Evolutionary conservation across 192 early-diverging fungal species (phyloP).

Genomic region (Rhizophagus clarus): DNA sequence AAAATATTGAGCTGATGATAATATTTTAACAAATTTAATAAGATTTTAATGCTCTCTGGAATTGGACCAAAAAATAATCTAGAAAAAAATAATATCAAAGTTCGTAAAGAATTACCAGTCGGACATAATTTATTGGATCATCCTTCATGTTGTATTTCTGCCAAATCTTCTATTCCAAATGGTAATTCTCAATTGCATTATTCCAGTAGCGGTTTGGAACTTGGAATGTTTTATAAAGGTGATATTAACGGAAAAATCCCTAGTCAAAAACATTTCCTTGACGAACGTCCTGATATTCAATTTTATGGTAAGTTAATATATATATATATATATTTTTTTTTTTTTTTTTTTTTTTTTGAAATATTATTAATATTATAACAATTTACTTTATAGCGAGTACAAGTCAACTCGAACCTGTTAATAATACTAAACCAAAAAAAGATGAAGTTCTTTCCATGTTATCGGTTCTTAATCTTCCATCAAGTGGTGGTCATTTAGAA

Average conservation of each 20-base stretch:
- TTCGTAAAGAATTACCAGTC: conserved; percentile 13
- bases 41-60: conserved; percentile 15
- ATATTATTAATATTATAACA: too few relatives aligned
- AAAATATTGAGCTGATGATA: too few relatives aligned
- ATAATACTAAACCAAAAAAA: too few relatives aligned
- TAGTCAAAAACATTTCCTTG: neutral
- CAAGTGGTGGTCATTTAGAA: too few relatives aligned
- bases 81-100: neutral
- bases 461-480: too few relatives aligned
- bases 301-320: neutral
- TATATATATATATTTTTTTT: too few relatives aligned
- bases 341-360: too few relatives aligned
- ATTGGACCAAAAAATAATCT: conserved; percentile 10
- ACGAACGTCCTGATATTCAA: neutral
- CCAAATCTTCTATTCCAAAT: neutral
- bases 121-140: neutral
- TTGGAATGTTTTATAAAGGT: neutral
- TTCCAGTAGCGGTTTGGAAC: neutral
- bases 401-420: too few relatives aligned
- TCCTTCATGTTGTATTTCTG: neutral
- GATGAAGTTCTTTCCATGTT: too few relatives aligned
- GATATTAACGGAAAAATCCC: neutral
- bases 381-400: too few relatives aligned
- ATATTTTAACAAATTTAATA: neutral
- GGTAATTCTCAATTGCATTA: neutral